These are phyloP conservation scores for Thermomucor indicae-seudaticae DNA, from an alignment of 371 early-diverging fungal genomes.

Conservation along the genomic window DNA sequence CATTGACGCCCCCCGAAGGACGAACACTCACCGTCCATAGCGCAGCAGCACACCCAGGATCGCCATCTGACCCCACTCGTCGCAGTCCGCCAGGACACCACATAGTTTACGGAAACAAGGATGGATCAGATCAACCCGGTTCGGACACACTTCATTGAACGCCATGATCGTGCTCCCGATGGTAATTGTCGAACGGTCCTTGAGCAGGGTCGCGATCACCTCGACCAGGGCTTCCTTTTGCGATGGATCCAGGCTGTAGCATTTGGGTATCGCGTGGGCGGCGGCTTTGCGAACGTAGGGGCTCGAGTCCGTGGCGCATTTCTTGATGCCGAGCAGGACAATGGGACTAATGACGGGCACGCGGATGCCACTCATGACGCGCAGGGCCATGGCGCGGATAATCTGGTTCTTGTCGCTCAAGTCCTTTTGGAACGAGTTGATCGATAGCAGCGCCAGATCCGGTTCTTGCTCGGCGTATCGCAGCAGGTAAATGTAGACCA, in stretches of 20 bases:
- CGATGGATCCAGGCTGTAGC: conserved; percentile 75
- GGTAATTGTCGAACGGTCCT: conserved; percentile 83
- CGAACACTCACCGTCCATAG: conserved; percentile 64
- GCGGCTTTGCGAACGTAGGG: conserved; percentile 94
- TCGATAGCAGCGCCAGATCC: conserved; percentile 88
- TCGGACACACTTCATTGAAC: conserved; percentile 85
- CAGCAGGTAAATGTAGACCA: conserved; percentile 92
- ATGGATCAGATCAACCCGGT: conserved; percentile 82
- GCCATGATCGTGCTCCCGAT: conserved; percentile 86
- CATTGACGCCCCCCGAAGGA: neutral
- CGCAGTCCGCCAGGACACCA: conserved; percentile 77
- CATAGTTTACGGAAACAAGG: conserved; percentile 87
- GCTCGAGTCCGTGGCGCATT: conserved; percentile 80
- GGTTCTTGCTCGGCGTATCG: conserved; percentile 94
- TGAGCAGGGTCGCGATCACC: conserved; percentile 69
- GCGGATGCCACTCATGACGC: conserved; percentile 93
- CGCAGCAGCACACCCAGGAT: conserved; percentile 74
- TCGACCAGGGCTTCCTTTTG: conserved; percentile 76
- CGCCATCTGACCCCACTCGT: conserved; percentile 94
- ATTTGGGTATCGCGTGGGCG: conserved; percentile 88
- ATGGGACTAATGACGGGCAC: conserved; percentile 88
- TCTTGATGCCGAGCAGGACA: conserved; percentile 85
- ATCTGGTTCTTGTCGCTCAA: conserved; percentile 88
- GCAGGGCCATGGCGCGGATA: conserved; percentile 91
- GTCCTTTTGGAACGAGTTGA: conserved; percentile 97